Evolutionary conservation across 2,329 filamentous ascomycete genomes (phyloP), one percentile per base, ranked within the genome.

Genomic region (Nigrospora oryzae): DNA sequence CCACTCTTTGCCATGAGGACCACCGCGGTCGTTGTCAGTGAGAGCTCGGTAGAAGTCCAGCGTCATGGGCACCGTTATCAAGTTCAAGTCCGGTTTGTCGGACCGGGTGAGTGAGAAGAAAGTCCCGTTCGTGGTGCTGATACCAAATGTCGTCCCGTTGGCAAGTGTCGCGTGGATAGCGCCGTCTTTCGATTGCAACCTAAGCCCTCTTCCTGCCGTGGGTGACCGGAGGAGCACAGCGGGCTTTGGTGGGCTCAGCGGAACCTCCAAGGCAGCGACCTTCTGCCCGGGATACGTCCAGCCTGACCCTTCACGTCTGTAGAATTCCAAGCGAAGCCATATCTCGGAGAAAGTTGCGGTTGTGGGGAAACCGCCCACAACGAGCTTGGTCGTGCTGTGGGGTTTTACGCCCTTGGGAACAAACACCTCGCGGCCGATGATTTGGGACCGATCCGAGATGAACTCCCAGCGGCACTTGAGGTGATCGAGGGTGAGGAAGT

Each of bases 11-110:
- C 78, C 80, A 50, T 77, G 75, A 14, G 67, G 63, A 7, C 67
- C 65, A 0, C 73, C 73, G 4, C 69, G 66, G 56, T 86, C 82
- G 56, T 85, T 85, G 62, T 85, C 79, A 0, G 81, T 85, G 34
- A 75, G 68, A 1, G 83, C 75, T 35, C 82, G 79, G 66, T 81
- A 84, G 57, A 86, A 75, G 49, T 71, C 69, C 36, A 82, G 65
- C 2, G 61, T 51, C 3, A 72, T 53, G 1, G 72, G 69, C 30
- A 67, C 56, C 4, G 66, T 68, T 40, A 77, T 63, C 28, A 75
- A 54, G 50, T 72, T 70, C 19, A 49, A 45, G 8, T 56, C 40
- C 0, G 58, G 54, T 3, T 51, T 44, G 3, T 47, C 42, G 2
- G 57, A 51, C 12, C 69, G 62, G 12, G 57, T 63, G 62, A 74